Evolutionary conservation across 208 protist species (phyloP), one percentile per base, ranked within the genome.

Genomic region (Tritrichomonas musculus): DNA sequence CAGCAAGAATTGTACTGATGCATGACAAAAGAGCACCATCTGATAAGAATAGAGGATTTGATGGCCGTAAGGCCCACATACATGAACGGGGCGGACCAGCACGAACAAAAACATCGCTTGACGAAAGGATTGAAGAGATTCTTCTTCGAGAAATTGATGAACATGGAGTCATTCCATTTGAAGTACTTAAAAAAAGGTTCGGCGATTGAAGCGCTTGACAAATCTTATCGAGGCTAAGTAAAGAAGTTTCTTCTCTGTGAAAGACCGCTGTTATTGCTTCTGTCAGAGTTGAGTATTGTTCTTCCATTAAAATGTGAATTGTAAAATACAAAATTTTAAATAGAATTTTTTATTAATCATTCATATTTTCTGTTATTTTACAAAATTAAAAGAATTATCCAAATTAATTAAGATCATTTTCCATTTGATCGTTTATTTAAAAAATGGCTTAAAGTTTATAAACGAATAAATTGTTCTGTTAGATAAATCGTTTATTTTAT

Each of bases 281-380:
- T 49, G 73, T 82, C 3, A 82, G 73, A 0, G 73, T 82, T 11
- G 73, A 82, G 50, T 82, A 82, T 33, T 25, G n/a, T 49, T 36
- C 73, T 53, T 82, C 73, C 73, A 82, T 82, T 41, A 47, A 82
- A 82, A n/a, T n/a, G n/a, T n/a, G n/a, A n/a, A n/a, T n/a, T n/a
- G n/a, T n/a, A n/a, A n/a, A n/a, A n/a, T n/a, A n/a, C n/a, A n/a
- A n/a, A n/a, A n/a, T n/a, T n/a, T n/a, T n/a, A n/a, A n/a, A n/a
- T n/a, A n/a, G n/a, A n/a, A n/a, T n/a, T n/a, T n/a, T n/a, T n/a
- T n/a, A n/a, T n/a, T n/a, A n/a, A n/a, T n/a, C n/a, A n/a, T n/a
- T n/a, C n/a, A n/a, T n/a, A n/a, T n/a, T n/a, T n/a, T n/a, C n/a
- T n/a, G n/a, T n/a, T n/a, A n/a, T n/a, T n/a, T n/a, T n/a, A n/a